Conservation (phyloP, 495 filamentous ascomycete species). For the Lepidopterella palustris region DNA sequence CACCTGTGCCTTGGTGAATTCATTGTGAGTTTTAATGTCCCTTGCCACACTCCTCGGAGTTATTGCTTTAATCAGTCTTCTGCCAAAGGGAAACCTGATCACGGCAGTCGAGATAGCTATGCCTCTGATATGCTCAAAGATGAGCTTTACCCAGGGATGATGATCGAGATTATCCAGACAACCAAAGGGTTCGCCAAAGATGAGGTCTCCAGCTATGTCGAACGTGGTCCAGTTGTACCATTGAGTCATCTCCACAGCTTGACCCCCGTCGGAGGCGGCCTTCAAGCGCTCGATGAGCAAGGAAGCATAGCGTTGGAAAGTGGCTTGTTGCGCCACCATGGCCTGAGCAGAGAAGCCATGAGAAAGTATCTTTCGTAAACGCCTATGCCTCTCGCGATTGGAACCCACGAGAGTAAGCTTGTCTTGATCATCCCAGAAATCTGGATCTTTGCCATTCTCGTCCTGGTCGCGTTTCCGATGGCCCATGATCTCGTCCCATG, state of each 20-base stretch:
- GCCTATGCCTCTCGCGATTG: too few species aligned
- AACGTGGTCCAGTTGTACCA: constrained; percentile 59
- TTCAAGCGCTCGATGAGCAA: constrained; percentile 33
- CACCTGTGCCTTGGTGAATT: constrained; percentile 27
- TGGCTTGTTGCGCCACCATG: constrained; percentile 42
- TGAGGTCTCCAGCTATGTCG: constrained; percentile 56
- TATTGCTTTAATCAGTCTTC: constrained; percentile 15
- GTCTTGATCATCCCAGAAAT: too few species aligned
- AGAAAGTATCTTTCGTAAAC: constrained; percentile 41
- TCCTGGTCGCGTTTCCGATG: too few species aligned
- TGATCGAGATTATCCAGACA: constrained; percentile 45
- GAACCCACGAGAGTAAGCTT: too few species aligned
- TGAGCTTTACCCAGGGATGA: constrained; percentile 49
- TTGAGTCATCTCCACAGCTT: constrained; percentile 40
- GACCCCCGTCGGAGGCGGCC: constrained; percentile 7
- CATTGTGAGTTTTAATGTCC: constrained; percentile 7
- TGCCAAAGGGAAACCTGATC: not conserved
- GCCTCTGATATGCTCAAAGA: constrained; percentile 38
- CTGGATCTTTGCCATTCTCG: too few species aligned
- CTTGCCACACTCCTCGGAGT: not conserved
- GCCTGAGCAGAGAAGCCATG: constrained; percentile 48
- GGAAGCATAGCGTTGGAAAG: constrained; percentile 41
- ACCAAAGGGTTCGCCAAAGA: constrained; percentile 54
- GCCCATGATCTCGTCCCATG: too few species aligned
- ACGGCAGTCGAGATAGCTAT: not conserved